phyloP scores from a whole-genome alignment of 2,329 filamentous ascomycete species.

The Pestalotiopsis sp. region DNA sequence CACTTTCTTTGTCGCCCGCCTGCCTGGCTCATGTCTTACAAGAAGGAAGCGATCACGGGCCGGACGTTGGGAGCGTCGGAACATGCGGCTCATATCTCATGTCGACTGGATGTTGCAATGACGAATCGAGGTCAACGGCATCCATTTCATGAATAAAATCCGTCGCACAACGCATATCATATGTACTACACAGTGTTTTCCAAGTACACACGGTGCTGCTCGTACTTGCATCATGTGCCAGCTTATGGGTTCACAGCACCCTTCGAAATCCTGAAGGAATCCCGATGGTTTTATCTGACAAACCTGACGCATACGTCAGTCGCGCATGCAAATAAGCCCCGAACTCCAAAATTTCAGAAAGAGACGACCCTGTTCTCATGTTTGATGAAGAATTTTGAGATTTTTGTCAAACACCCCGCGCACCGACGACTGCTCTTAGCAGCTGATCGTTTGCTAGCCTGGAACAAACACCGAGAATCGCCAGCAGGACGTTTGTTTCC shows the following conservation, averaged over 20 bases:
- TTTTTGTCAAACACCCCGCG: background rate
- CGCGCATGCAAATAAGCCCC: too few relatives aligned
- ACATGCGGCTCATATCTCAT: too few relatives aligned
- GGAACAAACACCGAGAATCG: background rate
- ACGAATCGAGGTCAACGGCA: too few relatives aligned
- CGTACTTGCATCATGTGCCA: background rate
- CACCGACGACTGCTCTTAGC: background rate
- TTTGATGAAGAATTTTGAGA: background rate
- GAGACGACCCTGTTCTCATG: background rate
- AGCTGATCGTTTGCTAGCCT: background rate
- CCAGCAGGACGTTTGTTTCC: background rate
- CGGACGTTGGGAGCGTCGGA: too few relatives aligned
- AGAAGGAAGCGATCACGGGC: too few relatives aligned
- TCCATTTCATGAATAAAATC: background rate
- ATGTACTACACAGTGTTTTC: background rate
- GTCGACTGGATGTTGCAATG: too few relatives aligned
- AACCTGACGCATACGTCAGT: background rate
- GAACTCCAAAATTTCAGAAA: background rate
- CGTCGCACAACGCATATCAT: background rate
- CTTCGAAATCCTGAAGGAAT: background rate
- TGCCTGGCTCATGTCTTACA: too few relatives aligned
- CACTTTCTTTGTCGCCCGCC: too few relatives aligned
- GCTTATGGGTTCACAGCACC: background rate
- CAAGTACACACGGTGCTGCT: background rate
- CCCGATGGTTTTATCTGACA: background rate